Evolutionary conservation across 257 asterid genomes (phyloP).

Genomic region (Solanum chilense): DNA sequence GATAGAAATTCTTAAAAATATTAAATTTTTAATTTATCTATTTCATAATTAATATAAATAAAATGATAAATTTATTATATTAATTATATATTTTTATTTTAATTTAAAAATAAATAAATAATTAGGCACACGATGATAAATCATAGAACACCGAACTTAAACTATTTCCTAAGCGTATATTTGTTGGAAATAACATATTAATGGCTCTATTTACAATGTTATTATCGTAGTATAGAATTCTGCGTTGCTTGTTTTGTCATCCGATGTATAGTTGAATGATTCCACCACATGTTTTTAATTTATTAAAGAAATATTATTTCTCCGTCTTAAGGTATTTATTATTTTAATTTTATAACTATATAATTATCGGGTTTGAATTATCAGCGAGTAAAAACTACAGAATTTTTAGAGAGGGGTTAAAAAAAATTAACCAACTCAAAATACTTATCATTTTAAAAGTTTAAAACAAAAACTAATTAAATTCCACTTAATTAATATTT

Average conservation of each 20-base stretch:
- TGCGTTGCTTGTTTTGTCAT: not conserved
- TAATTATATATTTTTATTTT: too few relatives aligned
- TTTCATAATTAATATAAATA: too few relatives aligned
- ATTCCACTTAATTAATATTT: not conserved
- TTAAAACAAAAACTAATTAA: not conserved
- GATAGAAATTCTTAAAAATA: too few relatives aligned
- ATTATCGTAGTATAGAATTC: not conserved
- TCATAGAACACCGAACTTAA: not conserved
- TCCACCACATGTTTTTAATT: not conserved
- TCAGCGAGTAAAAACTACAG: too few relatives aligned
- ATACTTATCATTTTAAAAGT: not conserved
- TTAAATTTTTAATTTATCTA: too few relatives aligned
- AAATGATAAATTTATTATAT: too few relatives aligned
- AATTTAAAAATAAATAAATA: too few relatives aligned
- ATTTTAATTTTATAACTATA: too few relatives aligned
- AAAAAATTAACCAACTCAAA: not conserved
- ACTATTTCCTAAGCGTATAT: not conserved
- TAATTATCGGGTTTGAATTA: not conserved
- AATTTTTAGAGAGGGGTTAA: not conserved
- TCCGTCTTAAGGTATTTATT: accelerated
- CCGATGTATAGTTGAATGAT: not conserved
- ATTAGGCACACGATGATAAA: too few relatives aligned
- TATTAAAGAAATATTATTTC: not conserved
- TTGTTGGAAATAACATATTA: not conserved
- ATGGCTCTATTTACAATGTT: not conserved